Base-by-base conservation (phyloP, 257 asterid genomes). In the Petunia axillaris region DNA sequence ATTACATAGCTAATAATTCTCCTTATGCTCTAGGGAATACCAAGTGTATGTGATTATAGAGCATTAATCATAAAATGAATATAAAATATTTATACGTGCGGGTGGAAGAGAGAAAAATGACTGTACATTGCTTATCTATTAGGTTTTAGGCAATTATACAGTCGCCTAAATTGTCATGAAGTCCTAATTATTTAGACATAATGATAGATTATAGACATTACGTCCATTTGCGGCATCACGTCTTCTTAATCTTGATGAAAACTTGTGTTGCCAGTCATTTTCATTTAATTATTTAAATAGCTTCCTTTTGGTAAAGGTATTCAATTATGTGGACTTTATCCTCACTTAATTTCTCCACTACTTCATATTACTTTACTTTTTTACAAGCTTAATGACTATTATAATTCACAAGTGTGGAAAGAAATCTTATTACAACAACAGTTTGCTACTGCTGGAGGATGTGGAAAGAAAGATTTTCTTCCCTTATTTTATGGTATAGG, bases 171-270 rank as follows among this genome's bases (percentile, higher is more conserved):
- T 74, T 75, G 52, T n/a, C 52, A 38, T 68, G 9, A 55, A 80
- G 76, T 71, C 43, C 64, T 54, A 76, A 44, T 48, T 63, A 76
- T 81, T 75, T 59, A 70, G 82, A 76, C 80, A 77, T 80, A 78
- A 83, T 81, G 64, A 80, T 83, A 71, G 71, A 77, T 77, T 57
- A 76, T 78, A 79, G 3, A 85, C 55, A 82, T 70, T 74, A 77
- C 58, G 40, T 86, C 82, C 75, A 64, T 75, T 79, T 64, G 57
- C 79, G 59, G 57, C 86, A 79, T 76, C 81, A 79, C 76, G 25
- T 77, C 60, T 84, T 80, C 82, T 82, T 63, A 83, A 85, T 77
- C 67, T 75, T 82, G 70, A 54, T 78, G 1, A n/a, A 70, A 70
- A 10, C 59, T 70, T 46, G 77, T 70, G 10, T 35, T 71, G 60